Evolutionary conservation across 306 rosid genomes (phyloP), one percentile per base, ranked within the genome.

Genomic region (Canavalia ensiformis): DNA sequence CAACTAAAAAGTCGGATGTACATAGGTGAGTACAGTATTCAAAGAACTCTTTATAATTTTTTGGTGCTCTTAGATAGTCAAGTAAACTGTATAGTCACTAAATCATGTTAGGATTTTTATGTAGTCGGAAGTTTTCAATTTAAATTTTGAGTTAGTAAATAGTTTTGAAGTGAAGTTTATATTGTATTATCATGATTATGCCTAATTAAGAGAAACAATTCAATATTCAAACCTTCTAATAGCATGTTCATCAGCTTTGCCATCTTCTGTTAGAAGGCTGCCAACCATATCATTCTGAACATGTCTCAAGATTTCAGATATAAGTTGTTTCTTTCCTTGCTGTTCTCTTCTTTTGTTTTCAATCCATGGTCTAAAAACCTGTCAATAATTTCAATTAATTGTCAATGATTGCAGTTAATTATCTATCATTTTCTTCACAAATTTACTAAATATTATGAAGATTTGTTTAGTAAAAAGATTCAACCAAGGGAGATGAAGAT

Each of bases 291-390:
- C 72, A 74, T 46, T 76, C 47, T 81, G 83, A 72, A 72, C 79
- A 72, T 81, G 80, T 42, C 52, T 71, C 5, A 85, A 70, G 49
- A 85, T 65, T 81, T 81, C 85, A 65, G 33, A 41, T 65, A 81
- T 77, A 51, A 85, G 67, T 55, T 29, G 68, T 50, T 72, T 77
- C 85, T 62, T 85, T 70, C 57, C 81, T 56, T 85, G 83, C 10
- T 35, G 45, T 57, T 85, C 88, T 63, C 34, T 71, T n/a, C 72
- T 70, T 71, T 46, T 85, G 55, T 81, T 83, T 82, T 83, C 63
- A 52, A 81, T 73, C 92, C 90, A 89, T 13, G 90, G 89, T 79
- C 82, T 85, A 87, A 78, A 87, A 37, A 71, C 88, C 90, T 89
- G 83, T 52, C 49, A 54, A 37, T 75, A 35, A 12, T 70, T 71